A percentile compares a stretch with the other conserved stretches of the same genome.
Conservation (phyloP, 2,329 filamentous ascomycete species). For the Apiospora pterosperma region DNA sequence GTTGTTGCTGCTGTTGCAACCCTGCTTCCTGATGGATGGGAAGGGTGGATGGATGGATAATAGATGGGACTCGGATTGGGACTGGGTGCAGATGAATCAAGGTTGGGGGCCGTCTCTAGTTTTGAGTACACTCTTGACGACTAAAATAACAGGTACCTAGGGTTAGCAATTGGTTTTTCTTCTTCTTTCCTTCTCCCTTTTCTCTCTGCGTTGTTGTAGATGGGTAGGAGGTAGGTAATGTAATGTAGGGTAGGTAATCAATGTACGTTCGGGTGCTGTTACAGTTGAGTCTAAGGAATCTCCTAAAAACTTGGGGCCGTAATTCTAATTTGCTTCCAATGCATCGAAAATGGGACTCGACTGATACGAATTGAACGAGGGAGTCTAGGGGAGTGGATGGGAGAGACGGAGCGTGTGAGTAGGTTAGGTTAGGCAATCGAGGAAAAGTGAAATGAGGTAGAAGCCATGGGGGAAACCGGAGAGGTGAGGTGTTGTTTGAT, state of each 20-base stretch:
- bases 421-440: neutral
- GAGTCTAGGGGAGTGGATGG: neutral
- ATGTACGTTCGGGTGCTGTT: neutral
- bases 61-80: neutral
- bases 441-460: neutral
- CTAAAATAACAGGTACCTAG: neutral
- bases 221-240: neutral
- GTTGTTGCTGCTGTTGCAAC: neutral
- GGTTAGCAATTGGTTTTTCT: neutral
- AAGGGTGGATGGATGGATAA: neutral
- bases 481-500: neutral
- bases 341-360: neutral
- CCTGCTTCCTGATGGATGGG: neutral
- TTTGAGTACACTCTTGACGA: neutral
- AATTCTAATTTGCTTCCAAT: constrained; percentile 1
- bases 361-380: neutral
- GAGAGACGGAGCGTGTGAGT: neutral
- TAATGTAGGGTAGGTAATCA: neutral
- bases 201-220: neutral
- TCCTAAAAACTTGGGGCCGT: neutral
- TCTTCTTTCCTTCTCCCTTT: neutral
- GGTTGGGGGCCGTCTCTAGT: neutral
- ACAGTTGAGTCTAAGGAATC: constrained; percentile 1
- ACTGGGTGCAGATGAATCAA: neutral
- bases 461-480: neutral